Conservation (phyloP, 805 yeast genomes). For the Clavispora carvajalis region DNA sequence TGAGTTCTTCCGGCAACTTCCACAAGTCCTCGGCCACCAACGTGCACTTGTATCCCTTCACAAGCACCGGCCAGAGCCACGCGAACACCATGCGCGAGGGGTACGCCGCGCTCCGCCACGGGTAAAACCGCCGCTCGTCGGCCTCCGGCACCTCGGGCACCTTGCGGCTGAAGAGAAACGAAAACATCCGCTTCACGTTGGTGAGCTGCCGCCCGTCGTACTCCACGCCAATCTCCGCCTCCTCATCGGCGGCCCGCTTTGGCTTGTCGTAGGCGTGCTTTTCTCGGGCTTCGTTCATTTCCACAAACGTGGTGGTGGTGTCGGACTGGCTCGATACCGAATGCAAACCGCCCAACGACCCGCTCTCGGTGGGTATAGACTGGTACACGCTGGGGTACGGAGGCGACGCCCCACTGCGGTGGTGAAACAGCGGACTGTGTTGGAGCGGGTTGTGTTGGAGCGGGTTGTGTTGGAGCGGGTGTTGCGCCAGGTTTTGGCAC, state of each 20-base stretch:
- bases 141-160: constrained; percentile 47
- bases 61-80: constrained; percentile 37
- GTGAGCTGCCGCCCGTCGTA: constrained; percentile 12
- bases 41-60: constrained; percentile 38
- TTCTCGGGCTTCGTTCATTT: constrained; percentile 3
- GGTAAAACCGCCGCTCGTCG: constrained; percentile 48
- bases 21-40: constrained; percentile 35
- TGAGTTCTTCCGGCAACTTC: constrained; percentile 30
- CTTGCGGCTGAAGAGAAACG: constrained; percentile 44
- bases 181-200: constrained; percentile 48
- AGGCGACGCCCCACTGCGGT: too few relatives aligned
- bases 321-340: constrained; percentile 8
- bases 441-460: too few relatives aligned
- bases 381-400: too few relatives aligned
- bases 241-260: constrained; percentile 10
- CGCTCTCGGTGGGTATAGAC: too few relatives aligned
- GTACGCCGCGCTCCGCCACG: constrained; percentile 29
- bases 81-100: constrained; percentile 36
- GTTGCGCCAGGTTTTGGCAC: too few relatives aligned
- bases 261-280: neutral
- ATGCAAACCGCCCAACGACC: constrained; percentile 2
- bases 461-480: too few relatives aligned
- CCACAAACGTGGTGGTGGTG: constrained; percentile 14
- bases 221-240: neutral
- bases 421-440: too few relatives aligned